These are phyloP conservation scores for Populus hybrid DNA, from an alignment of 441 rosid species.

Conservation along the genomic window DNA sequence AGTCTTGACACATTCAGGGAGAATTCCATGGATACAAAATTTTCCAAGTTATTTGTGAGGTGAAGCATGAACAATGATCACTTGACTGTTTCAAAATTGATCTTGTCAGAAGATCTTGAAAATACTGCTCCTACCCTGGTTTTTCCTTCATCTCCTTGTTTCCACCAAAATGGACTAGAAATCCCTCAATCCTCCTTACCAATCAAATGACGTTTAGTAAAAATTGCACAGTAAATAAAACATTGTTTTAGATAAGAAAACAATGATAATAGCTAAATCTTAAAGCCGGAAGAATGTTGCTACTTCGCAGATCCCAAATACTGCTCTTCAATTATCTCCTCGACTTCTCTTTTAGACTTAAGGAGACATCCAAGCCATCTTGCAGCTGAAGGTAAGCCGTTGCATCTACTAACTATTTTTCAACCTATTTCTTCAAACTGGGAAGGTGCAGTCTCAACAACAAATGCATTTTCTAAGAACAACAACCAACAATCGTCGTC, in stretches of 20 bases:
- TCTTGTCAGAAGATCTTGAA: conserved; percentile 11
- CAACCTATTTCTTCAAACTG: background rate
- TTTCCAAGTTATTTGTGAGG: conserved; percentile 10
- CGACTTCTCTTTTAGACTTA: background rate
- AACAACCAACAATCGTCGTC: conserved; percentile 11
- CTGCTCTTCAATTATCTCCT: conserved; percentile 8
- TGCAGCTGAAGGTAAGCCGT: conserved; percentile 14
- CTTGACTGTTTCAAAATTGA: conserved; percentile 7
- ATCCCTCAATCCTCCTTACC: conserved; percentile 5
- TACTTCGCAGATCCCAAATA: background rate
- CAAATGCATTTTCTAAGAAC: conserved; percentile 9
- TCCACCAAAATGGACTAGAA: background rate
- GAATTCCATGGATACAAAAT: conserved; percentile 2
- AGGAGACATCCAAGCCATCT: conserved; percentile 7
- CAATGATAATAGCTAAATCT: conserved; percentile 10
- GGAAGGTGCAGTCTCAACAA: background rate
- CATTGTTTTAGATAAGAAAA: conserved; percentile 12
- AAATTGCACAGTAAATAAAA: conserved; percentile 15
- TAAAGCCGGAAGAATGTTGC: conserved; percentile 10
- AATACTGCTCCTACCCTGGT: conserved; percentile 6
- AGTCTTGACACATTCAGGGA: background rate
- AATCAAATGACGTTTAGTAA: conserved; percentile 4
- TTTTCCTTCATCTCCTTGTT: background rate
- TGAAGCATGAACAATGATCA: conserved; percentile 6
- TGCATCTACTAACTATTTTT: conserved; percentile 1